Evolutionary conservation across 1,139 yeast species (phyloP).

Genomic region (Geotrichum histeridarum): DNA sequence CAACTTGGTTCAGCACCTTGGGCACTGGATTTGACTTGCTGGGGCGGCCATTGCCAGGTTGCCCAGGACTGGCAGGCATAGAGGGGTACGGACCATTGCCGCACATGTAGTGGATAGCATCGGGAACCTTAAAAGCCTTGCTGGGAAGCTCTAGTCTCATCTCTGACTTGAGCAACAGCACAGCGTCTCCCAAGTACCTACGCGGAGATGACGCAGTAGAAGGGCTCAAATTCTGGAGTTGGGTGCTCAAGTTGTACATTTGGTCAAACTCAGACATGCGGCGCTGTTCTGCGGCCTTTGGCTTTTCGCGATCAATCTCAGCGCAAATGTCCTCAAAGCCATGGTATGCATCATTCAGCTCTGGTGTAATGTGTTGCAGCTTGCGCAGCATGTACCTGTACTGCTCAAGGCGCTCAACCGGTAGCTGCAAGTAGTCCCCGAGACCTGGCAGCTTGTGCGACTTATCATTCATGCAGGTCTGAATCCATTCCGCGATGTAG

Average conservation of each 20-base stretch:
- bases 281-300: constrained; percentile 16
- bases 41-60: background rate
- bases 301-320: constrained; percentile 17
- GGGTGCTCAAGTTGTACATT: constrained; percentile 5
- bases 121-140: constrained; percentile 9
- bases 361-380: constrained; percentile 7
- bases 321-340: constrained; percentile 12
- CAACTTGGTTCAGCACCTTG: constrained; percentile 12
- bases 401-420: constrained; percentile 17
- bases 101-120: constrained; percentile 15
- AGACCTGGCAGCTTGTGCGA: constrained; percentile 23
- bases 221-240: background rate
- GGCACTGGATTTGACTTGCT: constrained; percentile 14
- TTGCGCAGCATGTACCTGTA: constrained; percentile 9
- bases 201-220: background rate
- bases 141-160: constrained; percentile 12
- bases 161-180: constrained; percentile 14
- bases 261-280: constrained; percentile 17
- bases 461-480: constrained; percentile 21
- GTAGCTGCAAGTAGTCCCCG: constrained; percentile 28
- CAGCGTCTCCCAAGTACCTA: constrained; percentile 18
- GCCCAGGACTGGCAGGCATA: background rate
- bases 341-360: constrained; percentile 1
- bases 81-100: background rate
- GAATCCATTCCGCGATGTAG: constrained; percentile 29